A percentile compares a stretch with the other conserved stretches of the same genome.
Conservation (phyloP, 1,284 basidiomycete genomes). For the Ustilago vetiveriae region DNA sequence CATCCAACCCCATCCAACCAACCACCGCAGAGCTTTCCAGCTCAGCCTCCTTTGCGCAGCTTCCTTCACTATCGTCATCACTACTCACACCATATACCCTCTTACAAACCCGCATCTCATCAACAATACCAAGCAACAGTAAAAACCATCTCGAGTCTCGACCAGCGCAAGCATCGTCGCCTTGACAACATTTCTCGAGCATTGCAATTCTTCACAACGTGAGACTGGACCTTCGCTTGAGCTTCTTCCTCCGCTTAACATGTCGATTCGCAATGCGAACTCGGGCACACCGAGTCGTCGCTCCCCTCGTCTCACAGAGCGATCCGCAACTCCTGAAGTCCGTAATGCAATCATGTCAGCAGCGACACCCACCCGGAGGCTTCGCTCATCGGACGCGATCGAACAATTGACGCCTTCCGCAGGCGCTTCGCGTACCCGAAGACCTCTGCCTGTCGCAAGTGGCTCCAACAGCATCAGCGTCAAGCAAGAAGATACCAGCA, state of each 20-base stretch:
- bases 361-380: conserved; percentile 8
- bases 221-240: too few species aligned
- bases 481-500: conserved; percentile 39
- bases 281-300: conserved; percentile 19
- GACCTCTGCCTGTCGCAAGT: conserved; percentile 1
- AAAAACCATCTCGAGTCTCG: too few species aligned
- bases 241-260: background rate
- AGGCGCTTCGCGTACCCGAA: conserved; percentile 6
- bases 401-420: conserved; percentile 31
- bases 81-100: too few species aligned
- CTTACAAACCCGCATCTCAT: too few species aligned
- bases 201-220: too few species aligned
- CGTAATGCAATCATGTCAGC: background rate
- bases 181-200: too few species aligned
- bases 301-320: conserved; percentile 19
- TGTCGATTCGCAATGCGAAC: conserved; percentile 13
- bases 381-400: conserved; percentile 23
- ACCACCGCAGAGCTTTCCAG: too few species aligned
- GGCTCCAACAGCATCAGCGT: conserved; percentile 22
- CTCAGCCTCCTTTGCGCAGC: too few species aligned
- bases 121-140: too few species aligned
- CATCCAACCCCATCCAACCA: background rate
- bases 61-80: too few species aligned
- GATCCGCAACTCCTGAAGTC: conserved; percentile 24
- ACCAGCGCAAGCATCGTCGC: too few species aligned